These are phyloP conservation scores for Potentilla sterilis DNA, from an alignment of 306 rosid genomes.

Conservation along the genomic window DNA sequence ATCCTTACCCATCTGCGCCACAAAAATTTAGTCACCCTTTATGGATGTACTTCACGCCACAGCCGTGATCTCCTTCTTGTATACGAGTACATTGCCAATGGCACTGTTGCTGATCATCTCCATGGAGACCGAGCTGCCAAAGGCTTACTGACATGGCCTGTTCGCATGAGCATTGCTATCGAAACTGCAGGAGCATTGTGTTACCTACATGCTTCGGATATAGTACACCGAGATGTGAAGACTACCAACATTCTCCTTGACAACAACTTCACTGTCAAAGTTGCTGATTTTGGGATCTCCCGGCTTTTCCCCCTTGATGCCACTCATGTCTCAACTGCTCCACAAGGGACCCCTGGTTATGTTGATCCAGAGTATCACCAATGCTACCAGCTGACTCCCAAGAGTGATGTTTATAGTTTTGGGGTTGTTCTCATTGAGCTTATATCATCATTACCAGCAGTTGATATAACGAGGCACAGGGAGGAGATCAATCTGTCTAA, in stretches of 20 bases:
- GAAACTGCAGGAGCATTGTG: conserved; percentile 65
- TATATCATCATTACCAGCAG: conserved; percentile 64
- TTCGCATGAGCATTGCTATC: conserved; percentile 59
- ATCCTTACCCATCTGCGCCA: conserved; percentile 61
- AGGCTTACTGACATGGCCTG: conserved; percentile 52
- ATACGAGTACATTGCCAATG: conserved; percentile 69
- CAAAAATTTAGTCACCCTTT: conserved; percentile 60
- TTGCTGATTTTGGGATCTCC: conserved; percentile 84
- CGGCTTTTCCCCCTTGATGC: conserved; percentile 53
- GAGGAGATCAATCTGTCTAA: conserved; percentile 62
- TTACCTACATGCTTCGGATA: conserved; percentile 73
- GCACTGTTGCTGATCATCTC: conserved; percentile 76
- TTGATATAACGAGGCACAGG: conserved; percentile 48
- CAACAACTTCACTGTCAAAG: conserved; percentile 46
- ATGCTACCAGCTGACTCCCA: conserved; percentile 52
- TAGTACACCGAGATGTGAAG: conserved; percentile 76
- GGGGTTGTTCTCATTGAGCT: conserved; percentile 76
- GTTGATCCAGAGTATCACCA: conserved; percentile 73
- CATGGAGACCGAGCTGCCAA: conserved; percentile 48
- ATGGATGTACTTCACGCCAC: conserved; percentile 66
- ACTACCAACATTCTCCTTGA: conserved; percentile 68
- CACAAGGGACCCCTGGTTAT: conserved; percentile 84
- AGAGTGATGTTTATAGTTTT: conserved; percentile 84
- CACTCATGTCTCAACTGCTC: conserved; percentile 70
- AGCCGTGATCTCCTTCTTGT: conserved; percentile 67